These are phyloP conservation scores for Cylindrotheca fusiformis DNA, from an alignment of 108 stramenopile genomes.

Conservation along the genomic window DNA sequence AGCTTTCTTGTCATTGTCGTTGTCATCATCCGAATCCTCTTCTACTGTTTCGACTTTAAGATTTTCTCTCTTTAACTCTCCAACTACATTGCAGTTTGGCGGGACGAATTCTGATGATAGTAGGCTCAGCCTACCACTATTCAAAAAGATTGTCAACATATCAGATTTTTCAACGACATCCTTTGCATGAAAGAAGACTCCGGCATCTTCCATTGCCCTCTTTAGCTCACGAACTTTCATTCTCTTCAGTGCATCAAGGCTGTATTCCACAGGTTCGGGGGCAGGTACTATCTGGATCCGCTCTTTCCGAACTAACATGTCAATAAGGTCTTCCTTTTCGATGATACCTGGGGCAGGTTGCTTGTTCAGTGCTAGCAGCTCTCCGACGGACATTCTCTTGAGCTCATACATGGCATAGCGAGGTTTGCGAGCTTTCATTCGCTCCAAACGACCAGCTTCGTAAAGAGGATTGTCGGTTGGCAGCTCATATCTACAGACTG, in stretches of 20 bases:
- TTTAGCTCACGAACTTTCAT: slow-evolving; percentile 50
- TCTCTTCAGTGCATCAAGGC: slow-evolving; percentile 15
- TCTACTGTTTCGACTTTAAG: slow-evolving; percentile 23
- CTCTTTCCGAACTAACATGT: slow-evolving; percentile 26
- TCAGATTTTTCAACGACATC: slow-evolving; percentile 77
- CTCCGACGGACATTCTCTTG: slow-evolving; percentile 43
- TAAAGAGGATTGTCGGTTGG: slow-evolving; percentile 67
- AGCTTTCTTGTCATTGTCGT: too few species aligned
- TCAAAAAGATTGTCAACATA: slow-evolving; percentile 56
- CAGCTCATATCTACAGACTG: slow-evolving; percentile 60
- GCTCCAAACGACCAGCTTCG: slow-evolving; percentile 60
- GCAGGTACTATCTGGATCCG: slow-evolving; percentile 55
- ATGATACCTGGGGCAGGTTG: slow-evolving; percentile 8
- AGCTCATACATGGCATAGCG: slow-evolving; percentile 64
- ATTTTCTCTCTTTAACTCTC: not conserved
- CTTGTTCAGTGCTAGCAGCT: slow-evolving; percentile 34
- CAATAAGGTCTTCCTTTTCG: slow-evolving; percentile 54
- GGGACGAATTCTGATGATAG: not conserved
- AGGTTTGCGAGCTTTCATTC: slow-evolving; percentile 65
- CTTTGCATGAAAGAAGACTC: slow-evolving; percentile 51
- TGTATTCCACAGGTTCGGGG: slow-evolving; percentile 51
- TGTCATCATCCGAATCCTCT: slow-evolving; percentile 18
- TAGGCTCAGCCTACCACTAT: slow-evolving; percentile 47
- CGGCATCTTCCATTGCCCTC: slow-evolving; percentile 47
- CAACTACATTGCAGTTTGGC: not conserved